Percentiles rank a stretch among this genome's conserved stretches.
These are phyloP conservation scores for Thozetella sp. DNA, from an alignment of 495 filamentous ascomycete species.

Conservation along the genomic window DNA sequence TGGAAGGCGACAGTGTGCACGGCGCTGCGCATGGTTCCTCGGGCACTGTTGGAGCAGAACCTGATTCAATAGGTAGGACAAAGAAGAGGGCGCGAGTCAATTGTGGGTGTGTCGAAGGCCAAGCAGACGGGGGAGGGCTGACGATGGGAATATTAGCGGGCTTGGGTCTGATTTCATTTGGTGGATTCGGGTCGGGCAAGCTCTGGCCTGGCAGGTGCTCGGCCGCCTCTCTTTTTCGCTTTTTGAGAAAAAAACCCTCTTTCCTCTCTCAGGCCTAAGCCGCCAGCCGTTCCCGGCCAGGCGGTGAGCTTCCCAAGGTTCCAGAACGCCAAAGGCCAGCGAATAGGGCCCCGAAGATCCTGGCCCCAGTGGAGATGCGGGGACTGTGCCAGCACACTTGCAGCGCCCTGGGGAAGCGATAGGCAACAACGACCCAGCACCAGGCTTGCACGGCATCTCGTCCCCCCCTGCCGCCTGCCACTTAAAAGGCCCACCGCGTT, in stretches of 20 bases:
- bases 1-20: neutral
- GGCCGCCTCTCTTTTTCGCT: too few relatives aligned
- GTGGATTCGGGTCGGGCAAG: neutral
- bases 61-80: neutral
- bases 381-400: neutral
- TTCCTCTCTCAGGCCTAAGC: too few relatives aligned
- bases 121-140: neutral
- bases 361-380: neutral
- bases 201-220: too few relatives aligned
- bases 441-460: too few relatives aligned
- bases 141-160: neutral
- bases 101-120: neutral
- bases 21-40: constrained; percentile 2
- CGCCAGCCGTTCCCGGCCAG: neutral
- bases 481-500: too few relatives aligned
- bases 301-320: constrained; percentile 1
- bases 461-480: too few relatives aligned
- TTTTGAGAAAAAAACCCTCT: too few relatives aligned
- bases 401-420: neutral
- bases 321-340: neutral
- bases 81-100: constrained; percentile 1
- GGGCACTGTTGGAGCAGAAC: neutral
- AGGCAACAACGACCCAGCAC: neutral
- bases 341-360: neutral
- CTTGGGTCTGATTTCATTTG: neutral